These are phyloP conservation scores for Kodamaea kakaduensis DNA, from an alignment of 805 yeast species.

Conservation along the genomic window DNA sequence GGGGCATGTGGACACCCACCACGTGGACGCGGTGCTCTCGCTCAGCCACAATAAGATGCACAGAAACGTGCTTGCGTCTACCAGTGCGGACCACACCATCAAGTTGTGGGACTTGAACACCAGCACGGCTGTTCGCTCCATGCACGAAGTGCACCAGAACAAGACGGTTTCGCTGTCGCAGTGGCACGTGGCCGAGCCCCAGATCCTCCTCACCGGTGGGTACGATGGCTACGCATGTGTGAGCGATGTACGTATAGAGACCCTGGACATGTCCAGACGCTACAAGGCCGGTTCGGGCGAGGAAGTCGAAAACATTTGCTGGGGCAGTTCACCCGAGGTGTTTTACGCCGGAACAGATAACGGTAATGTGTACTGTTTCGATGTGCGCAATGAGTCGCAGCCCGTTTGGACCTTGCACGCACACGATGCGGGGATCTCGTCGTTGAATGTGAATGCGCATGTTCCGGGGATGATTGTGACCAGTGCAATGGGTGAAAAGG, in stretches of 20 bases:
- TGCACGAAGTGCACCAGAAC: slow-evolving; percentile 64
- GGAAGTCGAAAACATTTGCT: slow-evolving; percentile 78
- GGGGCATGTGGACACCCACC: slow-evolving; percentile 68
- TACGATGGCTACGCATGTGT: slow-evolving; percentile 81
- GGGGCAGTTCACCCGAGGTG: slow-evolving; percentile 49
- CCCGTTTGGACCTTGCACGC: slow-evolving; percentile 97
- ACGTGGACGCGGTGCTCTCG: slow-evolving; percentile 90
- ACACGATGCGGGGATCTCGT: slow-evolving; percentile 89
- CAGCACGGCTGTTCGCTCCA: slow-evolving; percentile 73
- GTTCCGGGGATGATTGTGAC: slow-evolving; percentile 76
- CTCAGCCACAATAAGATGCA: slow-evolving; percentile 77
- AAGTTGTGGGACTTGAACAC: slow-evolving; percentile 89
- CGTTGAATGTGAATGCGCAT: slow-evolving; percentile 64
- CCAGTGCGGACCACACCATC: slow-evolving; percentile 92
- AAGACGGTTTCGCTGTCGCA: slow-evolving; percentile 81
- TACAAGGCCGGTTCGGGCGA: slow-evolving; percentile 64
- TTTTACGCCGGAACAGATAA: slow-evolving; percentile 89
- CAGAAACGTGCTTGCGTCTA: slow-evolving; percentile 83
- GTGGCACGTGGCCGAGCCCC: slow-evolving; percentile 72
- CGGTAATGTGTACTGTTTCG: slow-evolving; percentile 87
- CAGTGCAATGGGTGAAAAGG: slow-evolving; percentile 87
- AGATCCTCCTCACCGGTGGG: slow-evolving; percentile 83
- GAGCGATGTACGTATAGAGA: slow-evolving; percentile 78
- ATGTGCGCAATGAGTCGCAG: slow-evolving; percentile 61
- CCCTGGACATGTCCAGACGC: slow-evolving; percentile 54